These are phyloP conservation scores for Eucalyptus victrix DNA, from an alignment of 345 rosid species.

Conservation along the genomic window DNA sequence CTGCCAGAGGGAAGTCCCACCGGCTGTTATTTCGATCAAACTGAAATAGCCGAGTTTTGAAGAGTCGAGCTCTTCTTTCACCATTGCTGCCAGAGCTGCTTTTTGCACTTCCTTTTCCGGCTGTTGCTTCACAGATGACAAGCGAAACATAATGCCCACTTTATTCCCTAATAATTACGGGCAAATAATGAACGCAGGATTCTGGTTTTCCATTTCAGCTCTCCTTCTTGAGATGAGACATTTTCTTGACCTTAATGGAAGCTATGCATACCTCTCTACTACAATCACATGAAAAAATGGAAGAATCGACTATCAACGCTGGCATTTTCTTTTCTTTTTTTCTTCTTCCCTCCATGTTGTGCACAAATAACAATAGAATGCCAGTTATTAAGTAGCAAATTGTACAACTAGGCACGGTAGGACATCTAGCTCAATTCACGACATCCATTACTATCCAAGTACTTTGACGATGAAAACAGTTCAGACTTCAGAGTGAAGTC, in stretches of 20 bases:
- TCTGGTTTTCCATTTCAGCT: background rate
- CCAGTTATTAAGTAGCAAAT: background rate
- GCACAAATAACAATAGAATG: background rate
- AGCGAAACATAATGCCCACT: background rate
- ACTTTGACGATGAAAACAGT: background rate
- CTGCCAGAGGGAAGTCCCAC: slow-evolving; percentile 31
- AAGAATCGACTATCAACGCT: background rate
- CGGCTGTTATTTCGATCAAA: slow-evolving; percentile 36
- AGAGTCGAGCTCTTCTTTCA: background rate
- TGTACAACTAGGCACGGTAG: background rate
- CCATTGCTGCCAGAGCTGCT: background rate
- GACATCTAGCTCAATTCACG: background rate
- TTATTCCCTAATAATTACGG: background rate
- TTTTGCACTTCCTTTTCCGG: background rate
- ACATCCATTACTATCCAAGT: background rate
- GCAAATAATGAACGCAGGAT: background rate
- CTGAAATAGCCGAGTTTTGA: slow-evolving; percentile 27
- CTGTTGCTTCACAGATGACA: background rate
- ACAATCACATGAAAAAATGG: background rate
- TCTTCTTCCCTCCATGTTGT: background rate
- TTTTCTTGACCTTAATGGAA: background rate
- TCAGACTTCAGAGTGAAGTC: background rate
- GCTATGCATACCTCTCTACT: background rate
- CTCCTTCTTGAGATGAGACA: background rate
- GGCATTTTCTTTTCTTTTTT: background rate